Conservation (phyloP, 225 moss, liverwort and hornwort species). For the Pleurozium schreberi region DNA sequence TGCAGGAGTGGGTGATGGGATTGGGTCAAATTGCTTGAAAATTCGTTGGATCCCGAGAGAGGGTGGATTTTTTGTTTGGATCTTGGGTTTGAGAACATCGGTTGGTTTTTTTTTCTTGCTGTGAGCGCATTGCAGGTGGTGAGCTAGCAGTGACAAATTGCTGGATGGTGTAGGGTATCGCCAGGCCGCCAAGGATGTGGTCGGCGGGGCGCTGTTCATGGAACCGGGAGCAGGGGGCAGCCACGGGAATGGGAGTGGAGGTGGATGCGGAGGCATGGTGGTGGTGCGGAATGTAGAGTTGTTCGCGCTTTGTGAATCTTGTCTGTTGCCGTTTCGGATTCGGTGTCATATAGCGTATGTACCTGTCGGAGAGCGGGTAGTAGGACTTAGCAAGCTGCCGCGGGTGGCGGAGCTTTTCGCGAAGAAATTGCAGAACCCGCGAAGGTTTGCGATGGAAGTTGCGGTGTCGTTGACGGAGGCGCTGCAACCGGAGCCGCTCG, state of each 20-base stretch:
- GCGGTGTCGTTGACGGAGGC: conserved; percentile 57
- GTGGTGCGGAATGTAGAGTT: conserved; percentile 79
- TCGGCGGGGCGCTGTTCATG: conserved; percentile 79
- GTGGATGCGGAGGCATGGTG: conserved; percentile 93
- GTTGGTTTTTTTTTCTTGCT: background rate
- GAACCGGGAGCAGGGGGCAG: conserved; percentile 64
- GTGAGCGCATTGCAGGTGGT: background rate
- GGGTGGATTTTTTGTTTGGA: background rate
- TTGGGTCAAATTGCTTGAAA: background rate
- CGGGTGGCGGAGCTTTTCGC: conserved; percentile 82
- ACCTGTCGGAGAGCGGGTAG: conserved; percentile 81
- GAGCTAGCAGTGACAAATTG: conserved; percentile 12
- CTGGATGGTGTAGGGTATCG: conserved; percentile 65
- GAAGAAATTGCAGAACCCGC: conserved; percentile 81
- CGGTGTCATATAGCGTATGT: conserved; percentile 85
- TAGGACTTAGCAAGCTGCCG: conserved; percentile 91
- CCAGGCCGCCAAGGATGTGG: conserved; percentile 66
- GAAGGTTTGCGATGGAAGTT: conserved; percentile 55
- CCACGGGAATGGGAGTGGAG: conserved; percentile 62
- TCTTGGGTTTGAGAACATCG: background rate
- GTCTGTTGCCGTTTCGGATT: conserved; percentile 77
- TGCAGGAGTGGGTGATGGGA: background rate
- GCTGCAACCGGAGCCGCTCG: conserved; percentile 54
- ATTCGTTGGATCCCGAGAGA: background rate
- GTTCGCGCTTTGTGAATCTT: conserved; percentile 81